Evolutionary conservation across 257 asterid genomes (phyloP).

Genomic region (Echites panduratus): DNA sequence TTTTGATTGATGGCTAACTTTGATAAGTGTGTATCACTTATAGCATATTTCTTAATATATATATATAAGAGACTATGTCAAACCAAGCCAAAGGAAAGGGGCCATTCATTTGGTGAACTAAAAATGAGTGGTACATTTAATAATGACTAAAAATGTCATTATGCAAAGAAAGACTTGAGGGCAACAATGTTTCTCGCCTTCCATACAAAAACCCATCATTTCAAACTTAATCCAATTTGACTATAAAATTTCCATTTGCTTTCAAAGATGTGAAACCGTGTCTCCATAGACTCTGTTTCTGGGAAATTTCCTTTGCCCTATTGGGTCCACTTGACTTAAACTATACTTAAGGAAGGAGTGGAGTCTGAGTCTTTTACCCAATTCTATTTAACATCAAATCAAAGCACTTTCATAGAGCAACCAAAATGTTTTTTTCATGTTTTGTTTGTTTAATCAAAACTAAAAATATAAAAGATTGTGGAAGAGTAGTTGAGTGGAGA

Average conservation of each 20-base stretch:
- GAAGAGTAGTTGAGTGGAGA: neutral
- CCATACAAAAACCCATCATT: neutral
- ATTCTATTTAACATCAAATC: too few species aligned
- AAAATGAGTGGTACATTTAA: neutral
- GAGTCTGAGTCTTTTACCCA: too few species aligned
- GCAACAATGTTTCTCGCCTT: neutral
- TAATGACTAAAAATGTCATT: neutral
- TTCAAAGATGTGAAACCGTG: neutral
- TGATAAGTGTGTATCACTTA: too few species aligned
- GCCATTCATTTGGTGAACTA: neutral
- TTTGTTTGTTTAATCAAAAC: neutral
- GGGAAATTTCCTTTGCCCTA: neutral
- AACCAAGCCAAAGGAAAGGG: too few species aligned
- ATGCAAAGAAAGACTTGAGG: neutral
- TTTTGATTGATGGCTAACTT: too few species aligned
- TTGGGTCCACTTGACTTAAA: neutral
- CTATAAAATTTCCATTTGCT: neutral
- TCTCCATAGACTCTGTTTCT: neutral
- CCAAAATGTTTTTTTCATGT: neutral
- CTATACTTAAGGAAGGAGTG: too few species aligned
- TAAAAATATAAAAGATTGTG: neutral
- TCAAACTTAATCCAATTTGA: constrained; percentile 9
- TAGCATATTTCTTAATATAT: too few species aligned
- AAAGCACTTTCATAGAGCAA: neutral
- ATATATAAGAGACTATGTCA: too few species aligned